Conservation (phyloP, 371 early-diverging fungal species). For the Basidiobolus heterosporus region DNA sequence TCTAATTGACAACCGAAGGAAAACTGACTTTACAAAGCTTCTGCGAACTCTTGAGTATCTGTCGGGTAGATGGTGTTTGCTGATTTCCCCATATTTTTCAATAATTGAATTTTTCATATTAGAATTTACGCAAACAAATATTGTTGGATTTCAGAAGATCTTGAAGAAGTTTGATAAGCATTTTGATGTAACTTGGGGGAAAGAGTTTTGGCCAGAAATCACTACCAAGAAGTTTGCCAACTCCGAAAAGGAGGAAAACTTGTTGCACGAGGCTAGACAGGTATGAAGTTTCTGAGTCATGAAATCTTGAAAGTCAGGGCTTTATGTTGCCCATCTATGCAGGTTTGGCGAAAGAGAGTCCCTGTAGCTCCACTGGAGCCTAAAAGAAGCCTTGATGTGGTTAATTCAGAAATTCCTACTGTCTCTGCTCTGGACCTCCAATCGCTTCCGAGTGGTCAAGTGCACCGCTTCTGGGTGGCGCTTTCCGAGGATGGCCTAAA, state of each 20-base stretch:
- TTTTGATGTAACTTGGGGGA: constrained; percentile 13
- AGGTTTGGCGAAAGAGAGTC: constrained; percentile 30
- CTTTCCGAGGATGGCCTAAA: constrained; percentile 41
- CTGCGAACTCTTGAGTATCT: constrained; percentile 29
- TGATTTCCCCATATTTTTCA: not conserved
- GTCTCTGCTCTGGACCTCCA: constrained; percentile 24
- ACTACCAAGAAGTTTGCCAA: constrained; percentile 26
- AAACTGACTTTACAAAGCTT: constrained; percentile 20
- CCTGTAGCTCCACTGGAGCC: constrained; percentile 7
- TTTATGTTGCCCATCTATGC: not conserved
- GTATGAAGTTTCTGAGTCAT: constrained; percentile 3
- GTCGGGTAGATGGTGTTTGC: constrained; percentile 3
- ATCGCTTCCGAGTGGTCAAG: constrained; percentile 23
- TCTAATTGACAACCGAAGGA: constrained; percentile 9
- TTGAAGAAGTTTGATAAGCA: constrained; percentile 42
- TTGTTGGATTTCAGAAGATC: constrained; percentile 40
- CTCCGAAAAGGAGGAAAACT: constrained; percentile 28
- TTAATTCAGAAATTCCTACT: constrained; percentile 19
- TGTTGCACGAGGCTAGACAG: constrained; percentile 27
- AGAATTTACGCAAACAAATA: constrained; percentile 36
- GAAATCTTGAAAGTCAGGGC: no score
- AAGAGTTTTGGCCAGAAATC: constrained; percentile 30
- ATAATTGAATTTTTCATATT: not conserved
- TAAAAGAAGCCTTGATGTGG: not conserved
- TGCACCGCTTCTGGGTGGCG: constrained; percentile 36